Base-by-base conservation (phyloP, 208 protist species). In the Endotrypanum monterogeii region DNA sequence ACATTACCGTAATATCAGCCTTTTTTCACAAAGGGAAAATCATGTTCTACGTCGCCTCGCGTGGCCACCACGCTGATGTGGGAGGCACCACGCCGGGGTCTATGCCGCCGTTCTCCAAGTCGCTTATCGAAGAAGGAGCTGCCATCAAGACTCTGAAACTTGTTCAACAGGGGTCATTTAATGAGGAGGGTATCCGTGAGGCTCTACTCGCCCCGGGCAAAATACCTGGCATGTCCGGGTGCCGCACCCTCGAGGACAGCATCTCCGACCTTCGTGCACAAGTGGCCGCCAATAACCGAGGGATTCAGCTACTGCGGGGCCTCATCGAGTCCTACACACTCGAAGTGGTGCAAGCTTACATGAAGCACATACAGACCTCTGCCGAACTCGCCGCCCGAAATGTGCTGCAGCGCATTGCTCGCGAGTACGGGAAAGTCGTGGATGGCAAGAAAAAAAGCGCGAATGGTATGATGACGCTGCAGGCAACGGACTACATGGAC, bases 21-120 rank as follows among this genome's bases (percentile, higher is more conserved):
- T 94, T 97, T 61, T 95, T 93, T 65, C 70, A 85, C 32, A 69
- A 78, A 57, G 83, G 84, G 20, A 80, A 81, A 57, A 67, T 89
- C 30, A 67, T 91, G 44, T 99, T 99, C 78, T 99, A 94, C 67
- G 94, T 99, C 14, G 98, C 98, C 12, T 91, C 80, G 23, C 85
- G 98, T 30, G 98, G 98, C 20, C 98, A 99, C 85, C 98, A 99
- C 84, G 95, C 97, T 0, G 98, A 99, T 82, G 98, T 99, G 65
- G 98, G 98, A 20, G 94, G 96, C 58, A 98, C 98, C 51, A 95
- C 95, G 23, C 96, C 96, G 7, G 97, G 97, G n/a, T 96, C 92
- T 12, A 98, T 99, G 93, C 98, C 98, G 44, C 97, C 98, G 25
- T 97, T 97, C 83, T 98, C 94, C 16, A 95, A 96, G 69, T 62